Evolutionary conservation across 2,329 filamentous ascomycete genomes (phyloP).

Genomic region (Pseudogymnoascus sp.): DNA sequence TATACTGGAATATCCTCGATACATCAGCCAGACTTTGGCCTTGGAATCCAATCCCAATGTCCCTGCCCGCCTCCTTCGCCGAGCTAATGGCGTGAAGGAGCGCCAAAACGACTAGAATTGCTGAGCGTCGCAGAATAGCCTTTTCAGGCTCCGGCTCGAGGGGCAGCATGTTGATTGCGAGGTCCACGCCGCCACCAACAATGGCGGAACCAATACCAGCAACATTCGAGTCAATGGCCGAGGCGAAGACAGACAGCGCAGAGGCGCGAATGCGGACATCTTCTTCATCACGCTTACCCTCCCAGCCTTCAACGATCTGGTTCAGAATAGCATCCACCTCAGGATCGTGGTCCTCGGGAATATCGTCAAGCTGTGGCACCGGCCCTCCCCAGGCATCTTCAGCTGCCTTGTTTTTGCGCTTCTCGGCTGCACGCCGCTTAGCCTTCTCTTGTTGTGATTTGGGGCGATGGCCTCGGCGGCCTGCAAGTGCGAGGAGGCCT

Average conservation of each 20-base stretch:
- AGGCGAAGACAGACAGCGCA: conserved; percentile 57
- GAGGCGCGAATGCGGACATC: conserved; percentile 64
- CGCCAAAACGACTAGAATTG: conserved; percentile 53
- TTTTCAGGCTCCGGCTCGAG: conserved; percentile 53
- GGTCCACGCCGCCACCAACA: conserved; percentile 50
- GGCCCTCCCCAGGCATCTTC: conserved; percentile 48
- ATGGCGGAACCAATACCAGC: conserved; percentile 45
- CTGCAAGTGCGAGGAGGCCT: conserved; percentile 54
- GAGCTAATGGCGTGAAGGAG: conserved; percentile 53
- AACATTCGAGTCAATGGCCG: conserved; percentile 52
- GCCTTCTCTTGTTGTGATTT: conserved; percentile 51
- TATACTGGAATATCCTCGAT: conserved; percentile 52
- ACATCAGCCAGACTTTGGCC: conserved; percentile 52
- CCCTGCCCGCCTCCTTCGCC: conserved; percentile 38
- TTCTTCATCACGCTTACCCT: conserved; percentile 56
- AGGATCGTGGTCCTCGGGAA: conserved; percentile 17
- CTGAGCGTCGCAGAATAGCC: conserved; percentile 58
- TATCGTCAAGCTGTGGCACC: conserved; percentile 40
- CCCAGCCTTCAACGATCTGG: conserved; percentile 59
- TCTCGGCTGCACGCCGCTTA: conserved; percentile 40
- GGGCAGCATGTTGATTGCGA: conserved; percentile 53
- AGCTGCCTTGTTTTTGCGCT: conserved; percentile 42
- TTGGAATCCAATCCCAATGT: conserved; percentile 46
- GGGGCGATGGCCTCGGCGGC: conserved; percentile 52
- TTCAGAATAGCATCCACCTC: conserved; percentile 40